These are phyloP conservation scores for Citrus trifoliata DNA, from an alignment of 345 rosid genomes.

Conservation along the genomic window DNA sequence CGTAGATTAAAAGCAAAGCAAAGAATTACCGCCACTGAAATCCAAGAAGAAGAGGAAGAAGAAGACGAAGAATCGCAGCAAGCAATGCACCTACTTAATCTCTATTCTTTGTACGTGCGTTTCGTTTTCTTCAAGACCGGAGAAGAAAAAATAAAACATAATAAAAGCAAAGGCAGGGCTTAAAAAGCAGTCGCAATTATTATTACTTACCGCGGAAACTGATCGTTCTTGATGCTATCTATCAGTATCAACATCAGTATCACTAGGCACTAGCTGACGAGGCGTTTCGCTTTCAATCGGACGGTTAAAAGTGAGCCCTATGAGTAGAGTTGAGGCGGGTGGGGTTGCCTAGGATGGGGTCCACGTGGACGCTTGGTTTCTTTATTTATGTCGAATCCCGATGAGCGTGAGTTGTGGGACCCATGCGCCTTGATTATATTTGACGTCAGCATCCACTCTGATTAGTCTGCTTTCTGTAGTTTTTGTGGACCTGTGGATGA, in stretches of 20 bases:
- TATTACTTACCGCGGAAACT: background rate
- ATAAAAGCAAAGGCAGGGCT: background rate
- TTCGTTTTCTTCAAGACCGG: constrained; percentile 7
- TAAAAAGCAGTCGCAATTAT: background rate
- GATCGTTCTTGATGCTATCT: background rate
- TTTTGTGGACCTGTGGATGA: background rate
- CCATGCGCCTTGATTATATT: background rate
- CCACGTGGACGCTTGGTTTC: background rate
- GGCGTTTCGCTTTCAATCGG: constrained; percentile 8
- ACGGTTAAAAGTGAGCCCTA: constrained; percentile 2
- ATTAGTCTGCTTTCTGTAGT: background rate
- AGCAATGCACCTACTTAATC: background rate
- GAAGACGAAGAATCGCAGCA: background rate
- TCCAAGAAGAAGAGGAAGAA: constrained; percentile 6
- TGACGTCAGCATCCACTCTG: background rate
- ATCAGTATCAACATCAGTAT: background rate
- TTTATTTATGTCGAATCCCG: constrained; percentile 11
- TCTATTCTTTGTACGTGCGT: background rate
- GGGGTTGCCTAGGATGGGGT: background rate
- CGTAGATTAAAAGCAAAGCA: constrained; percentile 65
- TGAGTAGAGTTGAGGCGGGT: constrained; percentile 7
- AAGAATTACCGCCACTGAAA: constrained; percentile 35
- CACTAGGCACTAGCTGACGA: background rate
- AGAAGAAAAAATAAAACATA: background rate
- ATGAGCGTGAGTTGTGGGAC: background rate